Percentiles rank a stretch among this genome's conserved stretches.
phyloP scores from a whole-genome alignment of 2,329 filamentous ascomycete genomes.

The Cercospora citrullina region DNA sequence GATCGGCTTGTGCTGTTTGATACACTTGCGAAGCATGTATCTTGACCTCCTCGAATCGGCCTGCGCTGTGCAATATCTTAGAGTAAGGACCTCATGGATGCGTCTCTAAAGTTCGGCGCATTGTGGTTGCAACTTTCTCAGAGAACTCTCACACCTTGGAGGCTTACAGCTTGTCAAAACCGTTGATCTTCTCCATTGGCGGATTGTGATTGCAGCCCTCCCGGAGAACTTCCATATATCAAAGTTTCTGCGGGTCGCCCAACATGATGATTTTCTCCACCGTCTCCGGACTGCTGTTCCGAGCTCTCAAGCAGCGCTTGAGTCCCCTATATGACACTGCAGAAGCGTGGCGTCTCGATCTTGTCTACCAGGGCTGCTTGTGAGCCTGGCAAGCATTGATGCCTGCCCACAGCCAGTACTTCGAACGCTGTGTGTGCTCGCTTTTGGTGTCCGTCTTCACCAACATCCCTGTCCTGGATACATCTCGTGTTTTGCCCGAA shows the following conservation, averaged over 20 bases:
- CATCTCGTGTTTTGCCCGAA: background rate
- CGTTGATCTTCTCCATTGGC: background rate
- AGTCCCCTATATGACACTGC: too few relatives aligned
- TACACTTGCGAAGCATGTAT: background rate
- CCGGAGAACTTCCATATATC: background rate
- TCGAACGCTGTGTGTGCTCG: background rate
- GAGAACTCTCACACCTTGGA: background rate
- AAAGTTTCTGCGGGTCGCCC: background rate
- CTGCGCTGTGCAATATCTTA: background rate
- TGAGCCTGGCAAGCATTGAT: background rate
- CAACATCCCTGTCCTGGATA: background rate
- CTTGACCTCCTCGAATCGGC: background rate
- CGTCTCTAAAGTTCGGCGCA: background rate
- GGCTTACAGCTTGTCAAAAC: background rate
- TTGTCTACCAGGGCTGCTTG: background rate
- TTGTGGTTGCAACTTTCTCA: background rate
- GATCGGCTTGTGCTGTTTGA: background rate
- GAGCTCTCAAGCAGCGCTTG: background rate
- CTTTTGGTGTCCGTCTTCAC: background rate
- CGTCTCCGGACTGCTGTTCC: background rate
- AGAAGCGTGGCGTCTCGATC: background rate
- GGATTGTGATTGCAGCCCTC: background rate
- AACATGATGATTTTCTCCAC: background rate
- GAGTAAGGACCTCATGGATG: background rate
- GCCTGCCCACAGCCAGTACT: background rate